These are phyloP conservation scores for Xerocomus minutiporus DNA, from an alignment of 1,284 basidiomycete species.

Conservation along the genomic window DNA sequence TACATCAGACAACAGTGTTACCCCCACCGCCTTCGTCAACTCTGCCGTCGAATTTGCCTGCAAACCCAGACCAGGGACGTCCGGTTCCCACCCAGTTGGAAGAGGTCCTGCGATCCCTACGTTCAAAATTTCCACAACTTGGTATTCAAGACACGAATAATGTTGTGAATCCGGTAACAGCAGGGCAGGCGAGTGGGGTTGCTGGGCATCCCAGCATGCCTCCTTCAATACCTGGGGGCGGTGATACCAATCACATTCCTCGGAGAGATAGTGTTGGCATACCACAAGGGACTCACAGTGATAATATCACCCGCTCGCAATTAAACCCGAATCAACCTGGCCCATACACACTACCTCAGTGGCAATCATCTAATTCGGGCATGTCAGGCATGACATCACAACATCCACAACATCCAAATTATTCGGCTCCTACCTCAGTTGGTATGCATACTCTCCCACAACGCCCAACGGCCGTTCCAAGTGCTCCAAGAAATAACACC, in stretches of 20 bases:
- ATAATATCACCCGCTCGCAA: neutral
- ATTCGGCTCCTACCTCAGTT: neutral
- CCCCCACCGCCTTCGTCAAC: neutral
- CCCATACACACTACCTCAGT: neutral
- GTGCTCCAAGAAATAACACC: constrained; percentile 4
- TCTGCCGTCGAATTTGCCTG: neutral
- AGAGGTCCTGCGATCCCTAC: constrained; percentile 15
- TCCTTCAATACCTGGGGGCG: neutral
- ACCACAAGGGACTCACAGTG: constrained; percentile 3
- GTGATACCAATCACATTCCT: neutral
- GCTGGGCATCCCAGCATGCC: neutral
- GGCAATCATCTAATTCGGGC: constrained; percentile 3
- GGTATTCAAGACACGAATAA: neutral
- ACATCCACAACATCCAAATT: neutral
- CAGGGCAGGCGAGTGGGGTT: constrained; percentile 1
- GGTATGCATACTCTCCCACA: constrained; percentile 16
- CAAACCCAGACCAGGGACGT: constrained; percentile 6
- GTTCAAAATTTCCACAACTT: constrained; percentile 19
- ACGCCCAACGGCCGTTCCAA: constrained; percentile 7
- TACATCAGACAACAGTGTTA: neutral
- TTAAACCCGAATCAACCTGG: neutral
- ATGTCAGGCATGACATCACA: constrained; percentile 5
- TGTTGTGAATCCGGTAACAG: neutral
- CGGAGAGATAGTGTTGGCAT: constrained; percentile 8
- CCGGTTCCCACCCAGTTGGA: constrained; percentile 9